Base-by-base conservation (phyloP, 2,329 filamentous ascomycete species). In the Leptosphaerulina australis region DNA sequence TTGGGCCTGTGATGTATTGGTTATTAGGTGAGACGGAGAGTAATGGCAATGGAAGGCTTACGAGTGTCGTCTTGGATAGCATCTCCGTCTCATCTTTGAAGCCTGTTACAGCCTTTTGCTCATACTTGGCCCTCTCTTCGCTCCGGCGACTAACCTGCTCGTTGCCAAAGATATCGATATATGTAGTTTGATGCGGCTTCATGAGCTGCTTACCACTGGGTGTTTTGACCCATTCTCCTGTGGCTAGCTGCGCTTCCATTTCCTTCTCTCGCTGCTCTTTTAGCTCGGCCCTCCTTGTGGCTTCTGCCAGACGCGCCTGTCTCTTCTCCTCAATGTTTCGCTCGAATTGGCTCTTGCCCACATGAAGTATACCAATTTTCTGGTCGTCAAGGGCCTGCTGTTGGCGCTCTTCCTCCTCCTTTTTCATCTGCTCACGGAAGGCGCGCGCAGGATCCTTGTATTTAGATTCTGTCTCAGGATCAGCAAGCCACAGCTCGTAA, bases 381-480 rank as follows among this genome's bases (percentile, higher is more conserved):
- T 62, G 56, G 15, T 62, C 50, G 33, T 66, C 60, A n/a, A 50
- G 50, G 40, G 64, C 57, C 21, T 62, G 47, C 18, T 57, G 55
- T 25, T 62, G 56, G 6, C 57, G 51, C 33, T 63, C 59, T n/a
- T 62, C 60, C 18, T 60, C 56, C 49, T 69, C 62, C 45, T 70
- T 66, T 48, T 70, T 65, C 53, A 70, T 53, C 47, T 72, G 58
- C 21, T 71, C 69, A 21, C 63, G 56, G 44, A 65, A 72, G 4
- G 63, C 63, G 24, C 67, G 61, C 6, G 67, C 69, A 14, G 69
- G 69, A 31, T 72, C 68, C 37, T 72, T 72, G 63, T 72, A 70
- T 47, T 72, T 72, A 28, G 67, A 70, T 50, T 70, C 68, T 22
- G 69, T 72, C 26, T 72, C 69, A 0, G 69, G 69, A 49, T 72